Percentiles rank a stretch among this genome's conserved stretches.
phyloP scores from a whole-genome alignment of 495 filamentous ascomycete species.

The Penicillium manginii region DNA sequence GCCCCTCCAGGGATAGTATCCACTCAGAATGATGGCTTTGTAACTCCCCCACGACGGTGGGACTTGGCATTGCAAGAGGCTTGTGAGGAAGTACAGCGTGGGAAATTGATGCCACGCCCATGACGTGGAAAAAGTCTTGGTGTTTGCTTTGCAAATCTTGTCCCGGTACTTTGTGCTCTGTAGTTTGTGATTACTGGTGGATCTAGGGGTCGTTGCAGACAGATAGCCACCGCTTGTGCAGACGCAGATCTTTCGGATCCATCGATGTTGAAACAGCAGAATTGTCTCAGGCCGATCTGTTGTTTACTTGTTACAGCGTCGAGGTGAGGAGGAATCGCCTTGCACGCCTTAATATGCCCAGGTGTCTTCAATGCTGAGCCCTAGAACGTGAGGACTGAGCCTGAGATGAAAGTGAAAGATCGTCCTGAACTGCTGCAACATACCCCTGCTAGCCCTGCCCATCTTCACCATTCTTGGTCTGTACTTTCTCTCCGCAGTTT shows the following conservation, averaged over 20 bases:
- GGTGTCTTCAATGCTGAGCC: too few species aligned
- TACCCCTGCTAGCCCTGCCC: background rate
- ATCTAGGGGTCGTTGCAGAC: constrained; percentile 1
- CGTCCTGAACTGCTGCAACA: background rate
- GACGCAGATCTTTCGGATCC: background rate
- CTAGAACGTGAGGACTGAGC: too few species aligned
- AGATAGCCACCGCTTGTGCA: background rate
- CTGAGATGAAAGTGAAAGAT: background rate
- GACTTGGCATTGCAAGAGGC: constrained; percentile 8
- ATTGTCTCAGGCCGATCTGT: constrained; percentile 2
- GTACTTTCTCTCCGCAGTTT: constrained; percentile 4
- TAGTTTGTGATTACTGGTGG: constrained; percentile 5
- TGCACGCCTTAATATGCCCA: too few species aligned
- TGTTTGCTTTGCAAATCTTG: background rate
- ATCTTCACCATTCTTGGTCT: constrained; percentile 14
- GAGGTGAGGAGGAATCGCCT: background rate
- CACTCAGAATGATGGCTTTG: constrained; percentile 7
- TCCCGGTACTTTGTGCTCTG: background rate
- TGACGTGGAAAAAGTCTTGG: background rate
- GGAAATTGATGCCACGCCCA: background rate
- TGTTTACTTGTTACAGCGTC: background rate
- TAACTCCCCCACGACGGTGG: constrained; percentile 9
- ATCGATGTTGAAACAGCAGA: background rate
- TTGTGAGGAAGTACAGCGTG: background rate
- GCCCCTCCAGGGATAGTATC: constrained; percentile 4